Evolutionary conservation across 805 yeast genomes (phyloP), one percentile per base, ranked within the genome.

Genomic region (Candida qinlingensis): DNA sequence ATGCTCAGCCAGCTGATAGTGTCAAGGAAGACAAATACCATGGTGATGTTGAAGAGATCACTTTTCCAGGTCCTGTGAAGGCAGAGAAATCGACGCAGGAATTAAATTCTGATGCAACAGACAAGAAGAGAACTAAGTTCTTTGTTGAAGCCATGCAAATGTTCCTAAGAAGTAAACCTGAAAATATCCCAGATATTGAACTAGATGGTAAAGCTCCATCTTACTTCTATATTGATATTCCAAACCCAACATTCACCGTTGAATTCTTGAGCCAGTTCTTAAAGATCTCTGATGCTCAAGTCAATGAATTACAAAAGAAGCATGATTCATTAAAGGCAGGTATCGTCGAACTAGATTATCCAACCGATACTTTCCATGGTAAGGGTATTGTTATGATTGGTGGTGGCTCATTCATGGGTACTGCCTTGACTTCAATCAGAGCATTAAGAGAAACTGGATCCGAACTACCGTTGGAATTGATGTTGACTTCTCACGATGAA

Each of bases 341-440:
- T 31, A 55, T 60, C 10, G 27, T 50, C 31, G 33, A 51, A 27
- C 39, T 52, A 4, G 49, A 41, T 1, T 58, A 57, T 37, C 62
- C 63, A 41, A 51, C 54, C 19, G 67, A 52, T 7, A 45, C 54
- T 1, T 58, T 58, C 38, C 6, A 39, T 7, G 64, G 61, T 2
- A 56, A 58, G 39, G 67, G 65, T 37, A 55, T 60, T 9, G 75
- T 71, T 2, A 66, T 71, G 59, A 60, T 73, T 41, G 78, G 76
- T 26, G 79, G 77, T 42, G 75, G 74, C 2, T 47, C 63, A 19
- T 73, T 68, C 53, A 63, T 75, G 25, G 73, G 77, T 64, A 64
- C 68, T 31, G 65, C 73, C 0, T 60, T 69, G 39, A 50, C 72
- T 4, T 62, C 76, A 0, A 63, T 74, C 19, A 61, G 66, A 48